These are phyloP conservation scores for Candida sp. DNA, from an alignment of 1,139 yeast genomes.

Conservation along the genomic window DNA sequence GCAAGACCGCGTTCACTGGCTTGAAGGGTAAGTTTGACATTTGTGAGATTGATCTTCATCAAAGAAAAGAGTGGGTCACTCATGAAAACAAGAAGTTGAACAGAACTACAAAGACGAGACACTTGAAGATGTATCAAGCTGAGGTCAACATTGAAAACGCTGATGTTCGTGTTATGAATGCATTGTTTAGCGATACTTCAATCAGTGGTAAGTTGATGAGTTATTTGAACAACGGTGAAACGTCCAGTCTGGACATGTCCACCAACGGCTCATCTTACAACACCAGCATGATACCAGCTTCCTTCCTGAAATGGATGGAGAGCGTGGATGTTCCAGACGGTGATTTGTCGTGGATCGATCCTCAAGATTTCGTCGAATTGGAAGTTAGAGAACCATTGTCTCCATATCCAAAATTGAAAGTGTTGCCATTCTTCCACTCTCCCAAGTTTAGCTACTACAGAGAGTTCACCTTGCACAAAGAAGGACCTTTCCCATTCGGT, in stretches of 20 bases:
- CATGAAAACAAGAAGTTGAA: conserved; percentile 62
- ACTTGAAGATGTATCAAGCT: conserved; percentile 75
- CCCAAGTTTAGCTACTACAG: conserved; percentile 82
- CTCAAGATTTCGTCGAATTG: conserved; percentile 80
- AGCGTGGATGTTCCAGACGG: conserved; percentile 41
- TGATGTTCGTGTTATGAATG: conserved; percentile 75
- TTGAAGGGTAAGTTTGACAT: conserved; percentile 71
- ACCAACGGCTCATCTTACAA: conserved; percentile 9
- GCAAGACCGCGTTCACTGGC: conserved; percentile 71
- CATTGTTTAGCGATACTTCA: conserved; percentile 64
- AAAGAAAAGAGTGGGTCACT: conserved; percentile 68
- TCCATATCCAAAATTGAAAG: conserved; percentile 58
- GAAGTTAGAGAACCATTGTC: conserved; percentile 53
- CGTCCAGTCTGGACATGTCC: conserved; percentile 12
- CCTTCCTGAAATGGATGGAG: conserved; percentile 22
- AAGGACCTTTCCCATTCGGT: conserved; percentile 70
- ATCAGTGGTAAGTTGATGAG: conserved; percentile 51
- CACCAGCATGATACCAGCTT: conserved; percentile 8
- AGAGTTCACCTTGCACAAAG: conserved; percentile 53
- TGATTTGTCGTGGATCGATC: conserved; percentile 77
- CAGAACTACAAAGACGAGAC: conserved; percentile 56
- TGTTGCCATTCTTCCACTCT: conserved; percentile 69
- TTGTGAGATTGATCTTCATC: conserved; percentile 84
- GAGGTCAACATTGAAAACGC: conserved; percentile 73
- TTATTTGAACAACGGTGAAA: conserved; percentile 32